Conservation (phyloP, 1,139 yeast genomes). For the Kazachstania sp. region DNA sequence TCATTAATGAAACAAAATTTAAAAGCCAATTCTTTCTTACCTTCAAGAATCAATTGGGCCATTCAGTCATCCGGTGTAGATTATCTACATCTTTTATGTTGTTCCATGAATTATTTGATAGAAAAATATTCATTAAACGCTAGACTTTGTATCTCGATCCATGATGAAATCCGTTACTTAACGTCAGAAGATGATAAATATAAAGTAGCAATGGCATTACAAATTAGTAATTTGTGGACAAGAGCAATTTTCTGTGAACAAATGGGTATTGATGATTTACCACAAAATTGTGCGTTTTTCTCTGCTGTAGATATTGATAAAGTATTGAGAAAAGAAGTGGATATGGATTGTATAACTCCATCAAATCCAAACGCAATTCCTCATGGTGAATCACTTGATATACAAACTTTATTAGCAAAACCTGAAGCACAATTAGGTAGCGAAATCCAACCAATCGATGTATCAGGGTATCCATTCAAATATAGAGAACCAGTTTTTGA, state of each 20-base stretch:
- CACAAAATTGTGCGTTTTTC: constrained; percentile 93
- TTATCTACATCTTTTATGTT: constrained; percentile 73
- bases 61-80: constrained; percentile 98
- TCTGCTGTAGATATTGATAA: constrained; percentile 88
- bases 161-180: constrained; percentile 85
- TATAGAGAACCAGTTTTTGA: constrained; percentile 26
- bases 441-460: constrained; percentile 13
- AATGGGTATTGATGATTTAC: constrained; percentile 79
- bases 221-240: constrained; percentile 90
- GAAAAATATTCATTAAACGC: constrained; percentile 63
- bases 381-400: constrained; percentile 71
- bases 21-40: constrained; percentile 58
- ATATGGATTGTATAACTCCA: constrained; percentile 82
- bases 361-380: constrained; percentile 66
- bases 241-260: constrained; percentile 93
- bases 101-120: constrained; percentile 80
- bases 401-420: constrained; percentile 42
- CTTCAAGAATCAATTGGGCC: constrained; percentile 95
- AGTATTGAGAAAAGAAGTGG: constrained; percentile 82
- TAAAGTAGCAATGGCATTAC: constrained; percentile 72
- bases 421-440: constrained; percentile 19
- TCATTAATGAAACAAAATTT: constrained; percentile 66
- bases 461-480: constrained; percentile 14
- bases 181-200: constrained; percentile 66
- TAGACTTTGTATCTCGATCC: constrained; percentile 78